A percentile compares a stretch with the other conserved stretches of the same genome.
Conservation (phyloP, 2,329 filamentous ascomycete genomes). For the Diplocarpon rosae region DNA sequence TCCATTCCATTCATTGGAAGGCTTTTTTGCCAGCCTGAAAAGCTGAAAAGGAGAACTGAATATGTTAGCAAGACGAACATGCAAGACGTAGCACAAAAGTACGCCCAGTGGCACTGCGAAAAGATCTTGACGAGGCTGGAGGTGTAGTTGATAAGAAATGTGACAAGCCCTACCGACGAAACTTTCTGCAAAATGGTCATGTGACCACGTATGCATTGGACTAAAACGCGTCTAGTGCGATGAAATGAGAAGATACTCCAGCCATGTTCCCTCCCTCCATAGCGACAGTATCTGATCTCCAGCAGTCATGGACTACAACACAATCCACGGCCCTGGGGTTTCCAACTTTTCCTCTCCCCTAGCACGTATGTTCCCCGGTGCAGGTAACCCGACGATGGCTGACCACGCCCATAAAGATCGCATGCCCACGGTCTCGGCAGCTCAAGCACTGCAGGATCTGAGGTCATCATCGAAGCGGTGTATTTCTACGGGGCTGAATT, state of each 20-base stretch:
- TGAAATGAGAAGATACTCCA: background rate
- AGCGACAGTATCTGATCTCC: background rate
- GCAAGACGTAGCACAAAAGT: too few species aligned
- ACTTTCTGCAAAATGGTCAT: too few species aligned
- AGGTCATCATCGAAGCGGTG: constrained; percentile 38
- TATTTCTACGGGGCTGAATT: constrained; percentile 44
- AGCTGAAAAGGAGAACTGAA: too few species aligned
- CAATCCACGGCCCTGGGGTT: constrained; percentile 47
- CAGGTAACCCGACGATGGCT: constrained; percentile 3
- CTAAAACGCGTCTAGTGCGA: too few species aligned
- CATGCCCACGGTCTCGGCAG: constrained; percentile 65
- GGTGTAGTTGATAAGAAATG: too few species aligned
- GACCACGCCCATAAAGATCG: constrained; percentile 42
- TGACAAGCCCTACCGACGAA: too few species aligned
- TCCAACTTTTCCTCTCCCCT: constrained; percentile 40
- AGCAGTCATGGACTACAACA: constrained; percentile 43
- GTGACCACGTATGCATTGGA: too few species aligned
- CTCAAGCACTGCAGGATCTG: constrained; percentile 55
- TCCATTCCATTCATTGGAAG: too few species aligned
- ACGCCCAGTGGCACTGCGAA: too few species aligned
- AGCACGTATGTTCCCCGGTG: constrained; percentile 16
- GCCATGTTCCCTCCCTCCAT: background rate
- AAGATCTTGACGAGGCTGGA: too few species aligned
- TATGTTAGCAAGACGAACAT: too few species aligned
- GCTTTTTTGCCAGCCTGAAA: too few species aligned